Evolutionary conservation across 257 asterid species (phyloP), one percentile per base, ranked within the genome.

Genomic region (Anisodus tanguticus): DNA sequence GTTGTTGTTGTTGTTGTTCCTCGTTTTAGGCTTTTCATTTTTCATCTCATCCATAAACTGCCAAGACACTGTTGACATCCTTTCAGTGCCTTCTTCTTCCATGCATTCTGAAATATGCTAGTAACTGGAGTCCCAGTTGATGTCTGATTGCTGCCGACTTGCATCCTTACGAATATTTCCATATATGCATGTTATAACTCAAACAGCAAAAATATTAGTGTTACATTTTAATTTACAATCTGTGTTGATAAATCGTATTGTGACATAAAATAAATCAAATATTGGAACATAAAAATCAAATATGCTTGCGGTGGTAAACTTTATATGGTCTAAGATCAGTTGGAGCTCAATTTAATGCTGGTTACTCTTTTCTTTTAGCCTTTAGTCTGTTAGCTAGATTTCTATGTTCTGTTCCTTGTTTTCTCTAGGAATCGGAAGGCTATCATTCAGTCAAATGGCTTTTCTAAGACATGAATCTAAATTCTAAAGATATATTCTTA

Each of bases 291-390:
- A 59, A 59, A 59, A n/a, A 59, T 59, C 31, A 59, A 59, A n/a
- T 5, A 59, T 59, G 66, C 31, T 59, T 59, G 66, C 35, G n/a
- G 66, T n/a, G 26, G 35, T 8, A n/a, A n/a, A n/a, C 31, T n/a
- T 59, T n/a, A 6, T 59, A 59, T 17, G 35, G 66, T 59, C 9
- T 59, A 5, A 9, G 66, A 47, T 68, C n/a, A 39, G 26, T 15
- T 7, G 77, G 53, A 68, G 47, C 53, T 39, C 12, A 68, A 68
- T 68, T 68, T 37, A 68, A 51, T 68, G 77, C 77, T 39, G 53
- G 26, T 15, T 68, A 37, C 77, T 37, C 77, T 68, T 68, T 39
- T 68, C 3, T 2, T 68, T 68, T 39, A 68, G 15, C 51, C 53
- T 9, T 68, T 37, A 68, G 49, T 67, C 53, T 37, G 51, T 68